These are phyloP conservation scores for Phytophthora podocarpi DNA, from an alignment of 352 stramenopile species.

Conservation along the genomic window DNA sequence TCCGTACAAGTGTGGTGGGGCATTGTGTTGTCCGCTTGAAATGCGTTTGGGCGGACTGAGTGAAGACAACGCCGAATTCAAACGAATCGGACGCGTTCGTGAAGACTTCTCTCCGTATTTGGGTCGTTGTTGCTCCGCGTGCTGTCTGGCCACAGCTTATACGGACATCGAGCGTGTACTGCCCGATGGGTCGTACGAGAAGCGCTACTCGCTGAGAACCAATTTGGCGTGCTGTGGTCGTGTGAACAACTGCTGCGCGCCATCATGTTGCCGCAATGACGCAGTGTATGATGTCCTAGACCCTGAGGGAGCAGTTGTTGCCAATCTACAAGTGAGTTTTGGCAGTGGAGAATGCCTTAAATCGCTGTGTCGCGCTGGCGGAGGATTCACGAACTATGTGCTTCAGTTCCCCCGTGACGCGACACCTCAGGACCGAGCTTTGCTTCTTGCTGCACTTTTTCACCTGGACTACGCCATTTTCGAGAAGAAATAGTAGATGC, in stretches of 20 bases:
- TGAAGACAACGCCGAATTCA: slow-evolving; percentile 12
- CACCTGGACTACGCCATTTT: slow-evolving; percentile 69
- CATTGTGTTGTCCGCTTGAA: slow-evolving; percentile 50
- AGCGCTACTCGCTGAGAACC: slow-evolving; percentile 52
- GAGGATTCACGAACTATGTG: slow-evolving; percentile 51
- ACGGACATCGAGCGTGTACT: slow-evolving; percentile 61
- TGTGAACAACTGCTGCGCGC: slow-evolving; percentile 75
- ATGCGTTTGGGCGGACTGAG: slow-evolving; percentile 45
- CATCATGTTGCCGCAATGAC: slow-evolving; percentile 66
- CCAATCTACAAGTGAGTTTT: slow-evolving; percentile 64
- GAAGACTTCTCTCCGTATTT: slow-evolving; percentile 68
- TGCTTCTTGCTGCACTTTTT: slow-evolving; percentile 65
- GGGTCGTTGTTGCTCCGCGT: slow-evolving; percentile 39
- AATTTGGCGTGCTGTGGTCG: slow-evolving; percentile 64
- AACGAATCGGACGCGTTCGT: slow-evolving; percentile 48
- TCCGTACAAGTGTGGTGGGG: no score
- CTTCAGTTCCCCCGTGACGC: slow-evolving; percentile 67
- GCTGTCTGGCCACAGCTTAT: slow-evolving; percentile 68
- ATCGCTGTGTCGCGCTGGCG: slow-evolving; percentile 44
- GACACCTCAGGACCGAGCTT: slow-evolving; percentile 53
- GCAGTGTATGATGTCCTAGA: slow-evolving; percentile 74
- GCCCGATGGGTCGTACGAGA: slow-evolving; percentile 63
- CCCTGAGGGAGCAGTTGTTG: slow-evolving; percentile 50
- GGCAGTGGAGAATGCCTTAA: slow-evolving; percentile 27
- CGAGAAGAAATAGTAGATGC: slow-evolving; percentile 34